Conservation (phyloP, 805 yeast genomes). For the Cyberlindnera maclurae region DNA sequence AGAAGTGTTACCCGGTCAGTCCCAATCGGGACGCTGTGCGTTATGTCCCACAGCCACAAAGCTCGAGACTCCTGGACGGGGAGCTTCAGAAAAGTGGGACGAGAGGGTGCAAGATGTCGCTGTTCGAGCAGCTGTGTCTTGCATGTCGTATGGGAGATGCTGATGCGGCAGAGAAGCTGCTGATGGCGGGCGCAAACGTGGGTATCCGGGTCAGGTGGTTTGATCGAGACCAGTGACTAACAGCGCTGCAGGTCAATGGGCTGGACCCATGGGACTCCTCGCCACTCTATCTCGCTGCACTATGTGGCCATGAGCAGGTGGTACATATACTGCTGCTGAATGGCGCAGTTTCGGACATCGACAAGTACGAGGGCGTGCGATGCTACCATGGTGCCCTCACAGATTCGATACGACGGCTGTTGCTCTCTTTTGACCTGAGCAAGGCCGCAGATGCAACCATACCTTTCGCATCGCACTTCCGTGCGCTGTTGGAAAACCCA, state of each 20-base stretch:
- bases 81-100: no score
- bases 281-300: slow-evolving; percentile 63
- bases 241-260: slow-evolving; percentile 20
- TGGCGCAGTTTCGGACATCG: slow-evolving; percentile 76
- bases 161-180: slow-evolving; percentile 52
- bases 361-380: slow-evolving; percentile 74
- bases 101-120: background rate
- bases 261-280: slow-evolving; percentile 71
- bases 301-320: slow-evolving; percentile 66
- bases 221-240: background rate
- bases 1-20: no score
- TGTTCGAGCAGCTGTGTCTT: slow-evolving; percentile 39
- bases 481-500: slow-evolving; percentile 33
- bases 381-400: slow-evolving; percentile 75
- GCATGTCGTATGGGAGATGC: slow-evolving; percentile 69
- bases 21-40: no score
- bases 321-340: slow-evolving; percentile 53
- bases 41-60: no score
- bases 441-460: slow-evolving; percentile 60
- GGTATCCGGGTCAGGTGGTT: slow-evolving; percentile 10
- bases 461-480: slow-evolving; percentile 67
- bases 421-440: slow-evolving; percentile 56
- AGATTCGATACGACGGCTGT: slow-evolving; percentile 51
- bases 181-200: slow-evolving; percentile 45
- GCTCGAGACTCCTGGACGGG: no score